Conservation (phyloP, 1,139 yeast genomes). For the Lipomyces yarrowii region DNA sequence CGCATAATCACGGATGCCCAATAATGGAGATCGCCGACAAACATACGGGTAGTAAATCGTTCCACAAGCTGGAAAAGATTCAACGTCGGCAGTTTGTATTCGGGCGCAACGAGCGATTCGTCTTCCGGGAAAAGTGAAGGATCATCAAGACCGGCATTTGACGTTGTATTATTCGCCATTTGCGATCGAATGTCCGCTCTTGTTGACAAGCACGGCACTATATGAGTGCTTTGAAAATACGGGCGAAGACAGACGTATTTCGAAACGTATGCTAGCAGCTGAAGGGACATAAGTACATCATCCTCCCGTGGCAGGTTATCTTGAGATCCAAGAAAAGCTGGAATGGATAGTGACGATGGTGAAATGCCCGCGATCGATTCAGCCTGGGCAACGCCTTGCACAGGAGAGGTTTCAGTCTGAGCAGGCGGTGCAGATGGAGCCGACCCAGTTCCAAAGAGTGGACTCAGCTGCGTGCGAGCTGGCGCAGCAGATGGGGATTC, state of each 20-base stretch:
- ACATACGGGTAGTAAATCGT: conserved; percentile 74
- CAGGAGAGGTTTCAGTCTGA: conserved; percentile 2
- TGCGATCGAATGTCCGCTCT: conserved; percentile 37
- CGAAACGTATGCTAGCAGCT: conserved; percentile 87
- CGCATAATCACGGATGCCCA: conserved; percentile 98
- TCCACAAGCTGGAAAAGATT: conserved; percentile 91
- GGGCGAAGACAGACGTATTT: conserved; percentile 83
- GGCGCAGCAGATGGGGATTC: not conserved
- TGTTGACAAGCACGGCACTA: conserved; percentile 49
- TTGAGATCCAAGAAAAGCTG: conserved; percentile 24
- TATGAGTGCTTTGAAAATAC: conserved; percentile 69
- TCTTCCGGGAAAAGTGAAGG: conserved; percentile 52
- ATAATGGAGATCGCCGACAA: conserved; percentile 76
- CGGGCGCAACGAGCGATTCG: conserved; percentile 51
- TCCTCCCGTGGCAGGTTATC: conserved; percentile 72
- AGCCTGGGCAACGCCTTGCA: conserved; percentile 4
- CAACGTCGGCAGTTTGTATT: conserved; percentile 52
- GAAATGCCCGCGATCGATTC: conserved; percentile 7
- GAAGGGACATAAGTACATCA: conserved; percentile 92
- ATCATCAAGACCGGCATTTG: conserved; percentile 30
- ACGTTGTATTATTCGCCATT: not conserved
- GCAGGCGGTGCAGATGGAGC: conserved; percentile 12
- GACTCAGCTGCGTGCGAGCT: conserved; percentile 4
- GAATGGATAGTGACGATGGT: conserved; percentile 8
- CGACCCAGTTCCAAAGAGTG: conserved; percentile 8